Base-by-base conservation (phyloP, 1,284 basidiomycete species). In the Melampsora occidentalis region DNA sequence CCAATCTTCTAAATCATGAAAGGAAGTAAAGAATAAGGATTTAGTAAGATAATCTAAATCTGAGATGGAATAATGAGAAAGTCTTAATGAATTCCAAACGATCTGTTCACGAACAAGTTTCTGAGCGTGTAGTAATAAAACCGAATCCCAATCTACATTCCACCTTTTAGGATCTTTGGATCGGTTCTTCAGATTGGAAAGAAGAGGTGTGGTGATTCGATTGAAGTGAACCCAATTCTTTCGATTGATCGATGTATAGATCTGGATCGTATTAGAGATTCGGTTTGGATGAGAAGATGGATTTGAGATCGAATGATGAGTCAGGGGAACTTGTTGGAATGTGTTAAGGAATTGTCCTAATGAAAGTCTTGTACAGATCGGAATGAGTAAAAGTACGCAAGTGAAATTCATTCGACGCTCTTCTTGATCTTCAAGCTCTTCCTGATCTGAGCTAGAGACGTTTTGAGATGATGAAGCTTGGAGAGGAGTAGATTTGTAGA, bases 351-450 rank as follows among this genome's bases (percentile, higher is more conserved):
- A 69, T 76, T 33, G 22, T 35, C 46, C 33, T n/a, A 76, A 18
- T 62, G 53, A 51, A 14, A 62, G 48, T 5, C 66, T 33, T 2
- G 35, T 69, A 12, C 20, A 64, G 1, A 76, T 68, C 10, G 72
- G 72, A 57, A 76, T 20, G 16, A 76, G 57, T 35, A 76, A 51
- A 5, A 49, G 62, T 5, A 76, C 59, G 6, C 25, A 42, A 2
- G 39, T 53, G 68, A 76, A 76, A 28, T 63, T 69, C 42, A 69
- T 14, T 49, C 72, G 31, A 18, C 66, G 64, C 0, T 64, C 35
- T 64, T 5, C 6, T 42, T 31, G 20, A 64, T 57, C 53, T 57
- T 57, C 2, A 6, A 57, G 25, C 2, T 57, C n/a, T 57, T 57
- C 6, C 2, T 57, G 6, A 28, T n/a, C 20, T 2, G n/a, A 57